Evolutionary conservation across 2,329 filamentous ascomycete genomes (phyloP), one percentile per base, ranked within the genome.

Genomic region (Meredithiella fracta): DNA sequence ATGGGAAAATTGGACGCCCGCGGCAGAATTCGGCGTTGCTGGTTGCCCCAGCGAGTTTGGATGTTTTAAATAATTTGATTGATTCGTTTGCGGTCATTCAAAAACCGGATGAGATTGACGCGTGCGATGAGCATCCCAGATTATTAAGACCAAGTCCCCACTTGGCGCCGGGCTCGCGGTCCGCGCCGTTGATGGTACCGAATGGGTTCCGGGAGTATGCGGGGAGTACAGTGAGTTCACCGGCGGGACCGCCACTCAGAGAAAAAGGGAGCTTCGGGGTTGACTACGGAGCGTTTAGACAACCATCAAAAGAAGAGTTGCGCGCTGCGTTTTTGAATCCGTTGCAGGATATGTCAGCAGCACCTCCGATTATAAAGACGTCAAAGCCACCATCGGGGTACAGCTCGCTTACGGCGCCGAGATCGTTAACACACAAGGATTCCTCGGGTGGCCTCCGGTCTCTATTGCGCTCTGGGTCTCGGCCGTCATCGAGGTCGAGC

Each of bases 361-460:
- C 72, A 51, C 71, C 87, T 11, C 88, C 89, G 17, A 78, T 91
- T 55, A 78, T 94, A 62, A 82, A 84, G 60, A 94, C 90, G 31
- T 79, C 87, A 31, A 90, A 90, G 66, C 84, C 83, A 6, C 86
- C 86, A 0, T 87, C 85, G 53, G 86, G 85, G 55, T 79, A 82
- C 63, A 89, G 85, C 25, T 70, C 81, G 17, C 69, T 86, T 53
- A 88, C 83, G n/a, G 78, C 82, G 0, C 75, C 75, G 58, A 76
- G 73, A 58, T 79, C 73, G 60, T 79, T 71, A 26, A 72, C 74
- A 20, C 68, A 69, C 54, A 72, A 72, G 59, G 76, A 77, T 29
- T 67, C 70, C 42, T 64, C 69, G 1, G 68, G 69, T 20, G 77
- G 78, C 11, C 65, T 86, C 47, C 78, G 75, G 63, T 78, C 76